Percentiles rank a stretch among this genome's conserved stretches.
These are phyloP conservation scores for Fusarium albosuccineum DNA, from an alignment of 2,329 filamentous ascomycete genomes.

Conservation along the genomic window DNA sequence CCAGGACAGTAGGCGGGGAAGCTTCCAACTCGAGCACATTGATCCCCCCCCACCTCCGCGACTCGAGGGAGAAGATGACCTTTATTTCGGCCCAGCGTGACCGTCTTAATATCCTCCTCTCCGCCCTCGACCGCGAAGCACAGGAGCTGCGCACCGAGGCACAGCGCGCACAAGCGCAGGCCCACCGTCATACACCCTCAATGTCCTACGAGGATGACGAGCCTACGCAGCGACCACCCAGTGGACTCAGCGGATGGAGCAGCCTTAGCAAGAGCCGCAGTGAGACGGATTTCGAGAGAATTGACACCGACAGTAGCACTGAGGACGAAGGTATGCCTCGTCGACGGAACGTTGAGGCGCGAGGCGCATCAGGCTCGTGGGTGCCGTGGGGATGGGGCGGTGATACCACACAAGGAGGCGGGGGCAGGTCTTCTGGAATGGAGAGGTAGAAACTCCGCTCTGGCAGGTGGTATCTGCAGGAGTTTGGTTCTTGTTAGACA, in stretches of 20 bases:
- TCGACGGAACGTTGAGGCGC: slow-evolving; percentile 46
- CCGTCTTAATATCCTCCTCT: slow-evolving; percentile 78
- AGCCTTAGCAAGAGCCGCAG: slow-evolving; percentile 84
- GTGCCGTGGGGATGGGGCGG: slow-evolving; percentile 63
- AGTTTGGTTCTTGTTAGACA: slow-evolving; percentile 47
- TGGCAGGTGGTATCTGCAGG: slow-evolving; percentile 40
- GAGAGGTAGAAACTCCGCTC: slow-evolving; percentile 51
- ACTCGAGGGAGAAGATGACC: slow-evolving; percentile 74
- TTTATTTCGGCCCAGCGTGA: slow-evolving; percentile 87
- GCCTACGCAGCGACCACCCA: slow-evolving; percentile 57
- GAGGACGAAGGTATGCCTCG: slow-evolving; percentile 63
- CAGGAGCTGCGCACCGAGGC: slow-evolving; percentile 64
- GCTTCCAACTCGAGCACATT: slow-evolving; percentile 66
- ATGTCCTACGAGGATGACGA: slow-evolving; percentile 51
- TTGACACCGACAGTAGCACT: slow-evolving; percentile 78
- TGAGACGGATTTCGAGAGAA: slow-evolving; percentile 90
- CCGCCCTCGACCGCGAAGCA: slow-evolving; percentile 84
- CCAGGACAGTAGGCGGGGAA: slow-evolving; percentile 41
- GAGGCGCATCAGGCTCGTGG: slow-evolving; percentile 57
- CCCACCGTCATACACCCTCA: slow-evolving; percentile 37
- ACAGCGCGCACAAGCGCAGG: slow-evolving; percentile 40
- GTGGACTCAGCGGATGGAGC: slow-evolving; percentile 63
- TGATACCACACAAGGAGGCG: slow-evolving; percentile 23
- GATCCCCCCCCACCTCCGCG: slow-evolving; percentile 77
- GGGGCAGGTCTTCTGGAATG: slow-evolving; percentile 53